Evolutionary conservation across 768 basidiomycete genomes (phyloP), one percentile per base, ranked within the genome.

Genomic region (Leucogyrophana mollusca): DNA sequence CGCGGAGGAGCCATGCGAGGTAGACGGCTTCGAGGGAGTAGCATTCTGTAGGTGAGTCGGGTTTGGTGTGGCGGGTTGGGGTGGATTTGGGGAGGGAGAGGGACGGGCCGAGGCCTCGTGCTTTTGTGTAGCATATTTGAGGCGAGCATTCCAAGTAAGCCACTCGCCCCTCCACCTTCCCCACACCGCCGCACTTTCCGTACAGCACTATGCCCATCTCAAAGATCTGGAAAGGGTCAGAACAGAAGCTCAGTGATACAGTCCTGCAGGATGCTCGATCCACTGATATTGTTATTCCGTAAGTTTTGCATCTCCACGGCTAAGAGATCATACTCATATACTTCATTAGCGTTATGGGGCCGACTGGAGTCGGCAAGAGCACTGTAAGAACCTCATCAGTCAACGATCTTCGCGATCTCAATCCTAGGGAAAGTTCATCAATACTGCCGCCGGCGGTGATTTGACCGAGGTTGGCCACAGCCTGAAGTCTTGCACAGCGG

Each of bases 21-120:
- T 89, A 86, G 8, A 98, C 73, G 2, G 91, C 87, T 43, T 89
- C 87, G 11, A 94, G 66, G 9, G 87, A 77, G 65, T 87, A 91
- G 53, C 87, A 86, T 39, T 89, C 85, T 7, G 43, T 46, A 3
- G 53, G 23, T 1, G 54, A 53, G 1, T 57, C 37, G 18, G 79
- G 82, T 59, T 83, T 87, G 43, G 81, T 77, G 64, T 90, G 89
- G 27, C 94, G 80, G 2, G 94, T 96, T 17, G 83, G n/a, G n/a
- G n/a, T n/a, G n/a, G n/a, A n/a, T n/a, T n/a, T n/a, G n/a, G n/a
- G n/a, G n/a, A n/a, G n/a, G n/a, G 76, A 67, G 13, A 67, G 59
- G 27, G 68, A 57, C 9, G 77, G 63, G 5, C 77, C 74, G 54
- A 90, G 72, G 23, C n/a, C n/a, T n/a, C n/a, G n/a, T n/a, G n/a